phyloP scores from a whole-genome alignment of 2,329 filamentous ascomycete genomes.

The Ophiocordyceps robertsii region DNA sequence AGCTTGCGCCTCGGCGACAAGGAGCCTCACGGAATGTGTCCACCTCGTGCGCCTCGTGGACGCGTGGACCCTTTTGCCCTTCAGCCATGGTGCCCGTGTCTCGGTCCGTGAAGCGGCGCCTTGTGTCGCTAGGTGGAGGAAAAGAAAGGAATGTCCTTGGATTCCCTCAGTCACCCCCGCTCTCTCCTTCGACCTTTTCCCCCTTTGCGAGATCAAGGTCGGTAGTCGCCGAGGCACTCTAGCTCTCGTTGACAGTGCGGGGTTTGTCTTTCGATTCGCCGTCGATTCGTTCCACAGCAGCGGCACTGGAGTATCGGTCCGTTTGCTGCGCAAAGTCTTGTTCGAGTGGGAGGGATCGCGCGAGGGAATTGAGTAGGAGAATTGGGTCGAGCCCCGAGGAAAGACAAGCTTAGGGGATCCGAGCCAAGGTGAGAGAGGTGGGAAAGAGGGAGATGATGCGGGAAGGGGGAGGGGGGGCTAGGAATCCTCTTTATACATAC shows the following conservation, averaged over 20 bases:
- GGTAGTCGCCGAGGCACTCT: too few species aligned
- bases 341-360: neutral
- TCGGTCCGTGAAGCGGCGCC: neutral
- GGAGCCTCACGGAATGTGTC: constrained; percentile 54
- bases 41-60: constrained; percentile 63
- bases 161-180: too few species aligned
- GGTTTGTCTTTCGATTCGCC: too few species aligned
- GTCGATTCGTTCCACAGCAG: too few species aligned
- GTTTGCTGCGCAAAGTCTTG: too few species aligned
- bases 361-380: neutral
- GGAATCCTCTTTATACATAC: constrained; percentile 3
- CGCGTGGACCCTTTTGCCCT: constrained; percentile 34
- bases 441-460: neutral
- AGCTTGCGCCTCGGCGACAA: neutral
- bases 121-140: neutral
- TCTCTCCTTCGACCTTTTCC: too few species aligned
- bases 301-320: too few species aligned
- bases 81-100: constrained; percentile 28
- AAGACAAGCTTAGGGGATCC: neutral
- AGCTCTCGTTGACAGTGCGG: too few species aligned
- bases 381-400: neutral
- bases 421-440: too few species aligned
- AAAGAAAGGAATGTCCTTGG: neutral
- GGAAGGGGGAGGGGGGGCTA: neutral
- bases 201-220: too few species aligned